Conservation (phyloP, 176 grass and related monocot species). For the Carex cristatella region DNA sequence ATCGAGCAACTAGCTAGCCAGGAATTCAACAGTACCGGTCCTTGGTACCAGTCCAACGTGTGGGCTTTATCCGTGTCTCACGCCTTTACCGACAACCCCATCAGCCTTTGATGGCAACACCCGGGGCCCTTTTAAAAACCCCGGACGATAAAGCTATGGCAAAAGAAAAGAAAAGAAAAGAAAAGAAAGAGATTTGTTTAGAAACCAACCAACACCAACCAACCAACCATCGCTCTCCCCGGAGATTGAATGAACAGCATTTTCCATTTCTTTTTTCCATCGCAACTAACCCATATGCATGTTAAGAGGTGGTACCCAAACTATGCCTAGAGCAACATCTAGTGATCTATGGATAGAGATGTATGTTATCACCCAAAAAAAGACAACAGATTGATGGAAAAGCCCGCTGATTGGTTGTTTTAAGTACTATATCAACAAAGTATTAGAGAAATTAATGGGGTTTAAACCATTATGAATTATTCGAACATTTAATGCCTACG, state of each 20-base stretch:
- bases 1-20: neutral
- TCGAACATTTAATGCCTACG: neutral
- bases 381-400: neutral
- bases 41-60: neutral
- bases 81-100: constrained; percentile 10
- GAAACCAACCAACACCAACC: neutral
- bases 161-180: neutral
- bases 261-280: neutral
- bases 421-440: neutral
- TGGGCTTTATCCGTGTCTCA: neutral
- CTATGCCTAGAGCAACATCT: neutral
- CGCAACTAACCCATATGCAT: neutral
- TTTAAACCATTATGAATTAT: neutral
- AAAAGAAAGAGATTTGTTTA: neutral
- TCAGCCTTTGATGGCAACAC: neutral
- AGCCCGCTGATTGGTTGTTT: neutral
- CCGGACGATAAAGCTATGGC: neutral
- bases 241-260: neutral
- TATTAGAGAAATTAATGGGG: neutral
- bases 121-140: neutral
- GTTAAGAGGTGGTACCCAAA: neutral
- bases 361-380: neutral
- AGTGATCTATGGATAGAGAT: neutral
- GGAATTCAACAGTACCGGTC: neutral
- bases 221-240: neutral